These are phyloP conservation scores for Phoenix roebelenii DNA, from an alignment of 176 grass and related monocot genomes.

Conservation along the genomic window DNA sequence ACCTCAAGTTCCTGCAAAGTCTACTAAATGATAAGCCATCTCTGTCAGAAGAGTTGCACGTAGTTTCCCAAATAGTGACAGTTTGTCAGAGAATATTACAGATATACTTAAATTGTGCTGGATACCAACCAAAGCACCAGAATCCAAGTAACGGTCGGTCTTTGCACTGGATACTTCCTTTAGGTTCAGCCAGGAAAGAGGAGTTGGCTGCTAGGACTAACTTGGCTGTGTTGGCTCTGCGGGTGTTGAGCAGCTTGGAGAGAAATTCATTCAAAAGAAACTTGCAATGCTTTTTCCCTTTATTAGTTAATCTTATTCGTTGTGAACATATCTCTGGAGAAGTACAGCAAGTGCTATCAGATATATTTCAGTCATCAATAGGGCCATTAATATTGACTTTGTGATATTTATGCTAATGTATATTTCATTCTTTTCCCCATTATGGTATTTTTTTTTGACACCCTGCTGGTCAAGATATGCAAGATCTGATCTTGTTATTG, in stretches of 20 bases:
- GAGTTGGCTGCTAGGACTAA: conserved; percentile 73
- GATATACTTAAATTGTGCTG: conserved; percentile 68
- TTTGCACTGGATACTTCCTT: conserved; percentile 43
- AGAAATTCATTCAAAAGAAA: conserved; percentile 65
- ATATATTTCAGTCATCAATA: conserved; percentile 75
- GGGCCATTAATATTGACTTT: conserved; percentile 58
- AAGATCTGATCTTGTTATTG: too few relatives aligned
- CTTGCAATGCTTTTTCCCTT: conserved; percentile 61
- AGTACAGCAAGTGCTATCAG: conserved; percentile 61
- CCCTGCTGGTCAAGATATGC: too few relatives aligned
- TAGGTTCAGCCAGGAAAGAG: conserved; percentile 59
- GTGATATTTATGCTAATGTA: conserved; percentile 19
- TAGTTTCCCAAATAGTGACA: conserved; percentile 51
- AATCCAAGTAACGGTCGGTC: conserved; percentile 15
- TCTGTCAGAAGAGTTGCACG: conserved; percentile 47
- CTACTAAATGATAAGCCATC: conserved; percentile 50
- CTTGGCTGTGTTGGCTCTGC: conserved; percentile 63
- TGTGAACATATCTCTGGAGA: conserved; percentile 80
- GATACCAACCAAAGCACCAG: conserved; percentile 28
- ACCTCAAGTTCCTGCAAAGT: conserved; percentile 79
- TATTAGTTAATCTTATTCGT: conserved; percentile 66
- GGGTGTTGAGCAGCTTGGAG: conserved; percentile 48
- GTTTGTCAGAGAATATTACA: conserved; percentile 68
- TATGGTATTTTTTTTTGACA: too few relatives aligned
- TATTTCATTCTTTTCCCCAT: conserved; percentile 15